phyloP scores from a whole-genome alignment of 2,329 filamentous ascomycete species.

The Scedosporium dehoogii region DNA sequence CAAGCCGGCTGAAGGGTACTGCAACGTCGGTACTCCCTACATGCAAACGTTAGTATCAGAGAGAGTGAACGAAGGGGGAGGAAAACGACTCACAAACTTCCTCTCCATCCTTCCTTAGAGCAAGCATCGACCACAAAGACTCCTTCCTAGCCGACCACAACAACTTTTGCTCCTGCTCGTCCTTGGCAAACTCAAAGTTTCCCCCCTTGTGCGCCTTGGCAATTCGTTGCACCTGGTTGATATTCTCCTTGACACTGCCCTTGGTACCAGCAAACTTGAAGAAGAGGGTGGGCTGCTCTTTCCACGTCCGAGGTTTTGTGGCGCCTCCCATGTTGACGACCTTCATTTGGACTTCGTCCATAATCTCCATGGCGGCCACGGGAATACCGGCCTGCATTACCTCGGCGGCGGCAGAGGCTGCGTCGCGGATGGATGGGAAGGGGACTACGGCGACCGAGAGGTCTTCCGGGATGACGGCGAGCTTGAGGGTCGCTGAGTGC shows the following conservation, averaged over 20 bases:
- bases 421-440: constrained; percentile 68
- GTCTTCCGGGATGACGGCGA: constrained; percentile 66
- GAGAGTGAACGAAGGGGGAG: background rate
- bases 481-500: constrained; percentile 60
- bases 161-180: constrained; percentile 59
- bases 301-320: constrained; percentile 60
- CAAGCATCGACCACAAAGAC: constrained; percentile 74
- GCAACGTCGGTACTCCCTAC: constrained; percentile 73
- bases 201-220: constrained; percentile 53
- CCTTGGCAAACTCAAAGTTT: constrained; percentile 68
- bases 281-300: constrained; percentile 68
- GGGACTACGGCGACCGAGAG: constrained; percentile 71
- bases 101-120: constrained; percentile 53
- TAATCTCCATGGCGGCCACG: constrained; percentile 71
- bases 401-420: constrained; percentile 61
- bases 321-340: constrained; percentile 68
- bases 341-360: constrained; percentile 82
- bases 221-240: constrained; percentile 57
- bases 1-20: constrained; percentile 65
- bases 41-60: background rate
- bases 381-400: constrained; percentile 69
- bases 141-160: constrained; percentile 77
- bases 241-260: constrained; percentile 68
- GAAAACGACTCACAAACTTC: constrained; percentile 55
- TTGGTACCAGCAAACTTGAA: constrained; percentile 81